A percentile compares a stretch with the other conserved stretches of the same genome.
Conservation (phyloP, 2,329 filamentous ascomycete genomes). For the Nannizziopsis barbatae region DNA sequence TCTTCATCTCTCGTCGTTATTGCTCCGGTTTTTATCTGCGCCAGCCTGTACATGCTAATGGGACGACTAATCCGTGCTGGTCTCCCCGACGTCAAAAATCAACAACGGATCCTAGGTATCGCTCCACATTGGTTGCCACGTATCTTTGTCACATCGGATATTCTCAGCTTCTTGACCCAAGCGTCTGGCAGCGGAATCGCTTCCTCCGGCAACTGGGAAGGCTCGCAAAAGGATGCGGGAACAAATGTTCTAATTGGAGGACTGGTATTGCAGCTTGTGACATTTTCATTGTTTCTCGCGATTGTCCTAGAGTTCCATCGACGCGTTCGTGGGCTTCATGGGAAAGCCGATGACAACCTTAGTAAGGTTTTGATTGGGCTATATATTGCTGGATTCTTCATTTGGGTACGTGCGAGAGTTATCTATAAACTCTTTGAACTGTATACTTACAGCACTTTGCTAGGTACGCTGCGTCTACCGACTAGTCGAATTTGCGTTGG, state of each 20-base stretch:
- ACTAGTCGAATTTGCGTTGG: slow-evolving; percentile 44
- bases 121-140: slow-evolving; percentile 33
- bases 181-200: slow-evolving; percentile 37
- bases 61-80: slow-evolving; percentile 37
- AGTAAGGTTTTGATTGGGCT: slow-evolving; percentile 33
- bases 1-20: slow-evolving; percentile 38
- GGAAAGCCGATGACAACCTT: slow-evolving; percentile 27
- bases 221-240: slow-evolving; percentile 30
- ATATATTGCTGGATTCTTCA: slow-evolving; percentile 36
- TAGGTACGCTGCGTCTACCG: slow-evolving; percentile 44
- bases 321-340: slow-evolving; percentile 19
- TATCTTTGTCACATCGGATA: slow-evolving; percentile 39
- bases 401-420: slow-evolving; percentile 33
- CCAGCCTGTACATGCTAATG: slow-evolving; percentile 43
- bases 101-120: slow-evolving; percentile 30
- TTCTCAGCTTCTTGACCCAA: slow-evolving; percentile 39
- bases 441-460: slow-evolving; percentile 14
- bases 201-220: slow-evolving; percentile 35
- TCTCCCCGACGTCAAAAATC: slow-evolving; percentile 21
- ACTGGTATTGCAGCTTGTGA: slow-evolving; percentile 32
- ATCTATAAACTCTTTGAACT: background rate
- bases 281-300: slow-evolving; percentile 33
- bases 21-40: slow-evolving; percentile 41
- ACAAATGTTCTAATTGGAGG: slow-evolving; percentile 36
- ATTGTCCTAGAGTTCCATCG: slow-evolving; percentile 34